Evolutionary conservation across 495 filamentous ascomycete species (phyloP), one percentile per base, ranked within the genome.

Genomic region (Penicillium roqueforti): DNA sequence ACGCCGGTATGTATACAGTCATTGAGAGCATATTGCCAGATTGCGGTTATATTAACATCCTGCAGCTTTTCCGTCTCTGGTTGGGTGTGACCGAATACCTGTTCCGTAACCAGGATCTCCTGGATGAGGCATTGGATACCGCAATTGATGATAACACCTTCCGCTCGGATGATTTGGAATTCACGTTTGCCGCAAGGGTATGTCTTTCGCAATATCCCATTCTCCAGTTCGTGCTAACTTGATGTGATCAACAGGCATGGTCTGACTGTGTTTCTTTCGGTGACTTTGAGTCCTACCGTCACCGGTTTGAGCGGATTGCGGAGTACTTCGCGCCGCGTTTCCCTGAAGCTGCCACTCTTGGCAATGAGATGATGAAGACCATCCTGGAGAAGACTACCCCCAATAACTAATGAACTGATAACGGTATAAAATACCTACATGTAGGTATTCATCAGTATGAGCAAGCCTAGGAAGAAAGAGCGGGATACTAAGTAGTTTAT

Each of bases 21-120:
- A 47, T 42, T 11, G 6, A 26, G 13, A 40, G 23, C 11, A 4
- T 34, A n/a, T 52, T 8, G 3, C 20, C 10, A 23, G 20, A 19
- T 36, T 13, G 47, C 38, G 22, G n/a, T 25, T 23, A 47, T 45
- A 20, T 56, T 66, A 52, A 68, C 51, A 11, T 41, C 16, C 20
- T 57, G 49, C 40, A 88, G 83, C 80, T 96, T n/a, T 98, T 97
- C 77, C 87, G 93, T 34, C 82, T 98, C 26, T 97, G 93, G 92
- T 80, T 98, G 43, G 93, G 93, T 42, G 92, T 96, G n/a, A 91
- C 91, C 6, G 92, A 98, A 72, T 95, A 95, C 70, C 76, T 98
- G 18, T 98, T 96, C 75, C 86, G 92, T 47, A 91, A 91, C 56
- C 80, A 83, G 19, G 83, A 81, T 0, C 79, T 96, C 22, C 83